phyloP scores from a whole-genome alignment of 2,329 filamentous ascomycete genomes.

The Neonectria coccinea region DNA sequence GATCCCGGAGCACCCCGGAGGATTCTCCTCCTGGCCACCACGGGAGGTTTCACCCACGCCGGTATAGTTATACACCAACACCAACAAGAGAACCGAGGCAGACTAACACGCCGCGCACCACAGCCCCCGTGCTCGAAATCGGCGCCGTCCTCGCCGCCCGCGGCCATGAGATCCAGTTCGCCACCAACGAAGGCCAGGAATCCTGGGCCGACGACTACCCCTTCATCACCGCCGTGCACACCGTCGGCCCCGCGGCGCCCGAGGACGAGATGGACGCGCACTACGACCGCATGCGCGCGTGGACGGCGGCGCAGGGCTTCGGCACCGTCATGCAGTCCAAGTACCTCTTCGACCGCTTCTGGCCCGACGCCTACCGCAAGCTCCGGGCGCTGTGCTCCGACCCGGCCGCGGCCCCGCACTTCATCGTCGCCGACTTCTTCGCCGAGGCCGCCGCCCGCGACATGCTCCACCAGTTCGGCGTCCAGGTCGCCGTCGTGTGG shows the following conservation, averaged over 20 bases:
- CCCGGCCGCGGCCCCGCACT: conserved; percentile 47
- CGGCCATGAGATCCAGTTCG: conserved; percentile 53
- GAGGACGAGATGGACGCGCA: conserved; percentile 48
- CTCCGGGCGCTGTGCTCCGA: conserved; percentile 35
- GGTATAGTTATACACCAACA: conserved; percentile 28
- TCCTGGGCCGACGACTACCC: conserved; percentile 47
- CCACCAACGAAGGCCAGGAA: conserved; percentile 53
- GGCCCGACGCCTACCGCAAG: conserved; percentile 46
- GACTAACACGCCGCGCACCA: neutral
- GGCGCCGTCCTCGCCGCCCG: conserved; percentile 49
- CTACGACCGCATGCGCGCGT: conserved; percentile 51
- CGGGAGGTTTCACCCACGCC: conserved; percentile 53
- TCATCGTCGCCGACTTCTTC: conserved; percentile 59
- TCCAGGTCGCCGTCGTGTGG: conserved; percentile 52
- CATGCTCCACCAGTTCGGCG: conserved; percentile 51
- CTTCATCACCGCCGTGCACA: conserved; percentile 49
- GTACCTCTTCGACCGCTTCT: conserved; percentile 53
- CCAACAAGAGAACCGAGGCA: too few relatives aligned
- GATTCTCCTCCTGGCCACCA: conserved; percentile 51
- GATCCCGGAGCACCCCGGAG: conserved; percentile 27
- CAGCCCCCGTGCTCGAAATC: conserved; percentile 53
- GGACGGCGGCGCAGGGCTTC: conserved; percentile 49
- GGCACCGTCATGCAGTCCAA: conserved; percentile 51
- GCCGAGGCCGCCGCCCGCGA: conserved; percentile 56
- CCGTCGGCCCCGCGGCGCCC: conserved; percentile 47